phyloP scores from a whole-genome alignment of 2,329 filamentous ascomycete species.

The Chaetomiaceae sp. region DNA sequence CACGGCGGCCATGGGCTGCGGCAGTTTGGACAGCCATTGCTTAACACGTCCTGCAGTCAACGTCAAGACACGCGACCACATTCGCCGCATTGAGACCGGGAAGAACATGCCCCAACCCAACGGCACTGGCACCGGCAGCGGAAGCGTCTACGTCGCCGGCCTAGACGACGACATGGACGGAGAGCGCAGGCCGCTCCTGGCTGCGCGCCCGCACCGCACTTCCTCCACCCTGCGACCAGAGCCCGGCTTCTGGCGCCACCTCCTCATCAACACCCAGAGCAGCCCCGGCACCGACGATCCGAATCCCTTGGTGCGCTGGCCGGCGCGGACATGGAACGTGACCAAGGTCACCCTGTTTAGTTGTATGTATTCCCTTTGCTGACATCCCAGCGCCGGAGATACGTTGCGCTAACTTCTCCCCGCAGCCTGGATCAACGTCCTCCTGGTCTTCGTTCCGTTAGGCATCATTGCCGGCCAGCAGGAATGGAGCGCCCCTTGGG shows the following conservation, averaged over 20 bases:
- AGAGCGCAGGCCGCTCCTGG: conserved; percentile 20
- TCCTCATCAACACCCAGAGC: conserved; percentile 44
- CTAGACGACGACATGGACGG: conserved; percentile 10
- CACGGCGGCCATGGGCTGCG: conserved; percentile 13
- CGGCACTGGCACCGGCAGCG: conserved; percentile 6
- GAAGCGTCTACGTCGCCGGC: not conserved
- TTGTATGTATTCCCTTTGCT: conserved; percentile 46
- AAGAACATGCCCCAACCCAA: not conserved
- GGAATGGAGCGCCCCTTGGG: conserved; percentile 57
- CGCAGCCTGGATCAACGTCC: conserved; percentile 58
- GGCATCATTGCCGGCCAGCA: conserved; percentile 61
- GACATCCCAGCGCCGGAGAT: not conserved
- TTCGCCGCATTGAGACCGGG: conserved; percentile 18
- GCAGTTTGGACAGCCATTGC: not conserved
- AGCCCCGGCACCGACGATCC: conserved; percentile 48
- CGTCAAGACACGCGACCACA: conserved; percentile 25
- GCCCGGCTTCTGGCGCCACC: conserved; percentile 24
- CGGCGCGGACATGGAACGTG: conserved; percentile 48
- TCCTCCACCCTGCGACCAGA: conserved; percentile 6
- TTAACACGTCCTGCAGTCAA: conserved; percentile 25
- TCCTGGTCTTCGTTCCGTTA: conserved; percentile 67
- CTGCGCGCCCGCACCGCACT: not conserved
- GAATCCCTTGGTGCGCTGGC: conserved; percentile 39
- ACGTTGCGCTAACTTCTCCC: not conserved
- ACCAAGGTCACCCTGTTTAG: conserved; percentile 52